phyloP scores from a whole-genome alignment of 2,329 filamentous ascomycete genomes.

The Cytospora leucostoma region DNA sequence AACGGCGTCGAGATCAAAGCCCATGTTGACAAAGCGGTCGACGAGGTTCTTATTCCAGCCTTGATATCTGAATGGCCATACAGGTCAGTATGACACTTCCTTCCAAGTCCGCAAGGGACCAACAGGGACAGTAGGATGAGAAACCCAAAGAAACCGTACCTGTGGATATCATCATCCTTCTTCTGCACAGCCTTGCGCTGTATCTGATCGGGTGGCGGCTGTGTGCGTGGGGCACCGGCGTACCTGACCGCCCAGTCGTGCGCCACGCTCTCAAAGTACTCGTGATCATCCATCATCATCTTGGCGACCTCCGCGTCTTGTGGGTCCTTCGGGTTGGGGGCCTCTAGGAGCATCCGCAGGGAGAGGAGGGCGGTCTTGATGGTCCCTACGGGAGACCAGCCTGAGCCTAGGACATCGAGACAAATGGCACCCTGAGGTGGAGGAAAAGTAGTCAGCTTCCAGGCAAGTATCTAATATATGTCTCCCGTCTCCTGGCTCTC shows the following conservation, averaged over 20 bases:
- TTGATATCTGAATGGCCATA: constrained; percentile 61
- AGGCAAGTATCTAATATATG: background rate
- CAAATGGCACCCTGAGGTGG: constrained; percentile 82
- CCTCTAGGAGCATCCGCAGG: constrained; percentile 87
- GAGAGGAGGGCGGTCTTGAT: constrained; percentile 95
- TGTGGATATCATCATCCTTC: constrained; percentile 57
- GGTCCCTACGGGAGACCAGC: constrained; percentile 95
- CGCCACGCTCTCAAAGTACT: constrained; percentile 77
- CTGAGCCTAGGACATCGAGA: constrained; percentile 83
- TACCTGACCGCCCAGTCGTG: constrained; percentile 87
- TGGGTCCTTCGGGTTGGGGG: constrained; percentile 92
- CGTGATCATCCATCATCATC: constrained; percentile 80
- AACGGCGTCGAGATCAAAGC: constrained; percentile 84
- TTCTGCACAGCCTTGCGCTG: constrained; percentile 54
- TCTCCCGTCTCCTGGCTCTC: background rate
- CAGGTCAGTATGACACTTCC: constrained; percentile 19
- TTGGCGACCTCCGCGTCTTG: constrained; percentile 94
- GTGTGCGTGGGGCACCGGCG: constrained; percentile 68
- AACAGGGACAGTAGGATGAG: too few relatives aligned
- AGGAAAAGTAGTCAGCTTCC: background rate
- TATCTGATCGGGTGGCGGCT: constrained; percentile 40
- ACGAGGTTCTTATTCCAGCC: constrained; percentile 86
- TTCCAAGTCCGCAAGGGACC: too few relatives aligned
- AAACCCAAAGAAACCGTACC: constrained; percentile 31
- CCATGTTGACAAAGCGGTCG: constrained; percentile 85